A percentile compares a stretch with the other conserved stretches of the same genome.
These are phyloP conservation scores for Cardamine chenopodiifolia DNA, from an alignment of 345 rosid genomes.

Conservation along the genomic window DNA sequence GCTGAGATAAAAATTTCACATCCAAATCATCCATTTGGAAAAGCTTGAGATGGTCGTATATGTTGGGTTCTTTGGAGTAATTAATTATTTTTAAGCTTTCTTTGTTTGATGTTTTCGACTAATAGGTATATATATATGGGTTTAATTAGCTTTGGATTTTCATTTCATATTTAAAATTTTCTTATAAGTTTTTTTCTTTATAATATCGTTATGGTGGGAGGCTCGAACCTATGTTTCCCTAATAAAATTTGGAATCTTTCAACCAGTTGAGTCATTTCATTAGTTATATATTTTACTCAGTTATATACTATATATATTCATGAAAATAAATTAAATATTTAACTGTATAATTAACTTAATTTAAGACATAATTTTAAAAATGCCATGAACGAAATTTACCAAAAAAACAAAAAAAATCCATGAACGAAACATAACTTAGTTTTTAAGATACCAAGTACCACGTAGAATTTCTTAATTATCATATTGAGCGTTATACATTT, in stretches of 20 bases:
- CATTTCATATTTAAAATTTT: background rate
- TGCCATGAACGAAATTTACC: background rate
- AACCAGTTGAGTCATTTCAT: background rate
- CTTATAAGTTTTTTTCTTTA: background rate
- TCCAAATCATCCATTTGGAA: conserved; percentile 39
- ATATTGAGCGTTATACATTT: background rate
- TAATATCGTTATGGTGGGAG: conserved; percentile 7
- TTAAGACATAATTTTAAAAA: no score
- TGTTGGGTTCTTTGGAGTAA: conserved; percentile 2
- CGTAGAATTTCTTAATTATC: no score
- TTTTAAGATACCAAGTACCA: background rate
- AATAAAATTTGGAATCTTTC: background rate
- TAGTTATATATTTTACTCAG: background rate
- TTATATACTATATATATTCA: no score
- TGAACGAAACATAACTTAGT: background rate
- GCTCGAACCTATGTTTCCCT: conserved; percentile 12
- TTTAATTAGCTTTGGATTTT: conserved; percentile 11
- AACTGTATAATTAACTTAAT: background rate
- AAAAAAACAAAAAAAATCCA: background rate
- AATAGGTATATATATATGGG: background rate
- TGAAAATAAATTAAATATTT: background rate
- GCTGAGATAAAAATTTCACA: conserved; percentile 33
- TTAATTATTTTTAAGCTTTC: conserved; percentile 16
- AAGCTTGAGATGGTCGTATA: conserved; percentile 32
- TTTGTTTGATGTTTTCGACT: conserved; percentile 24